Evolutionary conservation across 805 yeast species (phyloP).

Genomic region (Ogataea glucozyma): DNA sequence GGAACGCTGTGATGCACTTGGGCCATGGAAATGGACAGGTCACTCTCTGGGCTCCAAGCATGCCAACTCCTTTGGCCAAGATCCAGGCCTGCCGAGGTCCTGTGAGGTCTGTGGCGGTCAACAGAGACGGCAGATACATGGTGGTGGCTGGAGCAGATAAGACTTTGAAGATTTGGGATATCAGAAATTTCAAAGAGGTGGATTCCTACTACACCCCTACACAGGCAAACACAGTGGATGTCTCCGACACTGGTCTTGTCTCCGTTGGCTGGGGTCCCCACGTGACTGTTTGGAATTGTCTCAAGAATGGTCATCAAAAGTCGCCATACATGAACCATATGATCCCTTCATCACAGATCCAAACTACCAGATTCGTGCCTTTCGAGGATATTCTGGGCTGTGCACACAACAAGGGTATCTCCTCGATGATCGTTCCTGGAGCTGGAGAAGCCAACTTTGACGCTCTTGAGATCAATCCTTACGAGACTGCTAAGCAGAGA

Average conservation of each 20-base stretch:
- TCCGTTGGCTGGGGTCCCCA: slow-evolving; percentile 97
- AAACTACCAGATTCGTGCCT: slow-evolving; percentile 76
- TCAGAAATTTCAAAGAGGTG: slow-evolving; percentile 75
- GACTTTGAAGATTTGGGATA: slow-evolving; percentile 87
- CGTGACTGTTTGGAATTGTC: slow-evolving; percentile 86
- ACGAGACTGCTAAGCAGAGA: slow-evolving; percentile 87
- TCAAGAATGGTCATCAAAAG: slow-evolving; percentile 64
- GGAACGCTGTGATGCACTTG: slow-evolving; percentile 92
- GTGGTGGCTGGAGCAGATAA: slow-evolving; percentile 89
- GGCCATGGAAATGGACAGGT: slow-evolving; percentile 95
- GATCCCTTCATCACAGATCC: slow-evolving; percentile 73
- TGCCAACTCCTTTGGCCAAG: slow-evolving; percentile 82
- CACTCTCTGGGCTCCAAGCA: slow-evolving; percentile 89
- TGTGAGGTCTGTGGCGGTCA: slow-evolving; percentile 78
- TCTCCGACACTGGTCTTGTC: slow-evolving; percentile 84
- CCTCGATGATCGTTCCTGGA: slow-evolving; percentile 92
- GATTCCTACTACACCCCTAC: slow-evolving; percentile 76
- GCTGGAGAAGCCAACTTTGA: slow-evolving; percentile 98
- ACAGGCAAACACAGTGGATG: slow-evolving; percentile 75
- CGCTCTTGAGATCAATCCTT: slow-evolving; percentile 91
- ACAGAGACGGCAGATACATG: slow-evolving; percentile 93
- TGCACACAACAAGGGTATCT: slow-evolving; percentile 77
- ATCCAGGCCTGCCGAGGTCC: slow-evolving; percentile 85
- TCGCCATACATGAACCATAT: slow-evolving; percentile 93
- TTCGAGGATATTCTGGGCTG: slow-evolving; percentile 94